Conservation (phyloP, 441 rosid genomes). For the Pelargonium citronellum region DNA sequence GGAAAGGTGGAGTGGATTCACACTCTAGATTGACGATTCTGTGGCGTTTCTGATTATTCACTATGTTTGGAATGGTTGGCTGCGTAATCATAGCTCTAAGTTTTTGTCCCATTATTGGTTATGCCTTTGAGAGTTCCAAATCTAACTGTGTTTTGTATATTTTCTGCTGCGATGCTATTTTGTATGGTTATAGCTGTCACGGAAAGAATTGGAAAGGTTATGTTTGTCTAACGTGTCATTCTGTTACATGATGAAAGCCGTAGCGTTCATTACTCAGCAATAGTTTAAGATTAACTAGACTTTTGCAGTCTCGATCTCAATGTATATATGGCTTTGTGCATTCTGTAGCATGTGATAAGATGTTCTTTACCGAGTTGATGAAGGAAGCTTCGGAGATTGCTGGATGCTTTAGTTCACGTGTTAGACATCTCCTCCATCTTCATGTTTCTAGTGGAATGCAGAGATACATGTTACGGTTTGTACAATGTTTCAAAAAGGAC, state of each 20-base stretch:
- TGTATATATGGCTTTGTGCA: background rate
- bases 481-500: constrained; percentile 50
- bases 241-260: background rate
- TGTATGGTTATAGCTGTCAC: background rate
- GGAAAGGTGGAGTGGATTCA: too few relatives aligned
- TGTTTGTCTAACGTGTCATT: background rate
- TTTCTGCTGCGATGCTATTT: background rate
- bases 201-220: background rate
- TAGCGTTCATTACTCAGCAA: background rate
- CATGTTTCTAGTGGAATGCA: constrained; percentile 69
- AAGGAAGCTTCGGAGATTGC: constrained; percentile 74
- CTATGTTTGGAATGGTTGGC: background rate
- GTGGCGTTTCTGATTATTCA: background rate
- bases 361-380: constrained; percentile 75
- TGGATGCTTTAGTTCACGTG: constrained; percentile 70
- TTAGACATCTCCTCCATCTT: constrained; percentile 66
- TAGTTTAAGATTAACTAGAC: background rate
- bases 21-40: too few relatives aligned
- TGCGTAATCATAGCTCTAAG: background rate
- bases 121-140: background rate
- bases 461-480: constrained; percentile 39
- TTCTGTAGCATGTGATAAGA: constrained; percentile 65
- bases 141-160: background rate
- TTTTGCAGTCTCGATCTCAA: background rate
- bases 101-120: background rate